Evolutionary conservation across 805 yeast species (phyloP).

Genomic region (Nakazawaea anatomiae): DNA sequence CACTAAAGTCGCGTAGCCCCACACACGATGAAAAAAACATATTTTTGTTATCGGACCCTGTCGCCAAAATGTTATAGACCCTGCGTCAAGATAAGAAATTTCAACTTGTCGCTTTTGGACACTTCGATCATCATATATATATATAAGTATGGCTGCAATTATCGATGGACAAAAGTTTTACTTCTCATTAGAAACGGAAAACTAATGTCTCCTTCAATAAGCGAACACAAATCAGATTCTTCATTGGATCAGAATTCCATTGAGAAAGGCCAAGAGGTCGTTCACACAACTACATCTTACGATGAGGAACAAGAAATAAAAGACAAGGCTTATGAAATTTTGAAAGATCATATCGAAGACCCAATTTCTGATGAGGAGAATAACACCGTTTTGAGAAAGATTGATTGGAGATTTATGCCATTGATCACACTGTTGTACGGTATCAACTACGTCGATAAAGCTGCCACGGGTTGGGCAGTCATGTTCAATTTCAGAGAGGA

Average conservation of each 20-base stretch:
- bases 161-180: too few relatives aligned
- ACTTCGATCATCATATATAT: too few relatives aligned
- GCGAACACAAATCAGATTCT: neutral
- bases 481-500: conserved; percentile 37
- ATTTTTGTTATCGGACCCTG: too few relatives aligned
- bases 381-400: conserved; percentile 23
- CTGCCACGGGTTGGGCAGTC: conserved; percentile 37
- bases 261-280: neutral
- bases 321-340: conserved; percentile 14
- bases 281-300: neutral
- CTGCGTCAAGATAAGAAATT: too few relatives aligned
- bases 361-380: conserved; percentile 24
- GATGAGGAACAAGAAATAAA: conserved; percentile 14
- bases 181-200: too few relatives aligned
- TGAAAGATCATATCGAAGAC: conserved; percentile 15
- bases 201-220: neutral
- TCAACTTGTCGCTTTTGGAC: too few relatives aligned
- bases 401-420: conserved; percentile 29
- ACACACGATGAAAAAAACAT: too few relatives aligned
- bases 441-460: conserved; percentile 32
- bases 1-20: too few relatives aligned
- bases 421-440: conserved; percentile 21
- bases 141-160: too few relatives aligned
- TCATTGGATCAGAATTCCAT: neutral
- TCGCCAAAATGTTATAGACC: too few relatives aligned